phyloP scores from a whole-genome alignment of 1,284 basidiomycete genomes.

The Puccinia triticina region DNA sequence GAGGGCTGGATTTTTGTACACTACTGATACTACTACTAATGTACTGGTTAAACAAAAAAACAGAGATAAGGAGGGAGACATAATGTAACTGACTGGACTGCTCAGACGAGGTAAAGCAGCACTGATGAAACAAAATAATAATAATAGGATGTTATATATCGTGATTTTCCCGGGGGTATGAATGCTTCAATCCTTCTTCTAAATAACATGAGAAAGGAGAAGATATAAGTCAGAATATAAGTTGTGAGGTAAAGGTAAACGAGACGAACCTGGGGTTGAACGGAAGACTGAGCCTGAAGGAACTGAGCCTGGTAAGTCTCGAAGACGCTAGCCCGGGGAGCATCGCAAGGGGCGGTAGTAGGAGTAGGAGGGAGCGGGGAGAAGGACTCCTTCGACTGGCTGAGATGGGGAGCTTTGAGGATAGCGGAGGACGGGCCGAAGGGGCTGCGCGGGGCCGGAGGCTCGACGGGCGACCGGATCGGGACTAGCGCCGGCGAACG shows the following conservation, averaged over 20 bases:
- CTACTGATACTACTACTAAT: too few relatives aligned
- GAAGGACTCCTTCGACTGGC: conserved; percentile 30
- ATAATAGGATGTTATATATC: too few relatives aligned
- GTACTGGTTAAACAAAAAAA: too few relatives aligned
- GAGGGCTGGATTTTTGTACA: too few relatives aligned
- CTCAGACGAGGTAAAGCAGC: too few relatives aligned
- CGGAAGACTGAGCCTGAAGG: neutral
- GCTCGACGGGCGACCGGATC: conserved; percentile 29
- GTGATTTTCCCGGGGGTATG: too few relatives aligned
- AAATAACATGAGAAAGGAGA: neutral
- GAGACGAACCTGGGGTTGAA: neutral
- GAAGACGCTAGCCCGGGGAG: neutral
- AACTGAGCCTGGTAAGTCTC: conserved; percentile 13
- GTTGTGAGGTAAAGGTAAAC: neutral
- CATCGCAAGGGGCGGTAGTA: neutral
- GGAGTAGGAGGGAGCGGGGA: conserved; percentile 36
- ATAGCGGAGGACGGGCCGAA: neutral
- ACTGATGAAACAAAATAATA: too few relatives aligned
- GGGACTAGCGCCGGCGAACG: conserved; percentile 30
- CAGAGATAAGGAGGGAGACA: too few relatives aligned
- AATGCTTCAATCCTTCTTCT: too few relatives aligned
- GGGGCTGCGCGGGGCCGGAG: neutral
- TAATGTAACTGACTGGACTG: too few relatives aligned
- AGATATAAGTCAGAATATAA: neutral
- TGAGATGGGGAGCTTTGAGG: conserved; percentile 37